These are phyloP conservation scores for Rickenella mellea DNA, from an alignment of 768 basidiomycete genomes.

Conservation along the genomic window DNA sequence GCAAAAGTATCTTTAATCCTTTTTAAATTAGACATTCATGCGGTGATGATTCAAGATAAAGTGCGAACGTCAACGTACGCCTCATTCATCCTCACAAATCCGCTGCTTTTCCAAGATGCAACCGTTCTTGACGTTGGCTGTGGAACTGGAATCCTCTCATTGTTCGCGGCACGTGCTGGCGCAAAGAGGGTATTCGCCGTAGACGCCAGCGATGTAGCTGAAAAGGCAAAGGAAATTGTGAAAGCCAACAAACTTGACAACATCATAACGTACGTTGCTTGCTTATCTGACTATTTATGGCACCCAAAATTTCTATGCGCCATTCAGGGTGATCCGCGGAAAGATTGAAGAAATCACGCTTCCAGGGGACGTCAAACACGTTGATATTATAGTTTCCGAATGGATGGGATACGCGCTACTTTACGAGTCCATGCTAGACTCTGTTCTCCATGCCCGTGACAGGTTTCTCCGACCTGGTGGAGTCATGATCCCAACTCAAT, in stretches of 20 bases:
- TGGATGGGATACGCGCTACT: conserved; percentile 95
- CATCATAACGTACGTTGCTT: conserved; percentile 46
- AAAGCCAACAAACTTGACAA: conserved; percentile 63
- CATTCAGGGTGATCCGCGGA: conserved; percentile 64
- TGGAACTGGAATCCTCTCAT: conserved; percentile 86
- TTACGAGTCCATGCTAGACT: conserved; percentile 97
- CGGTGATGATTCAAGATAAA: conserved; percentile 93
- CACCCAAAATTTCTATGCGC: not conserved
- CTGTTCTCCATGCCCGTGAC: conserved; percentile 83
- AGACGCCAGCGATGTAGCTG: conserved; percentile 79
- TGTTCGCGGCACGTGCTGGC: conserved; percentile 84
- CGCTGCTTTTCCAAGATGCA: conserved; percentile 71
- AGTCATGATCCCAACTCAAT: conserved; percentile 87
- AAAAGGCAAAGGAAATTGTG: conserved; percentile 70
- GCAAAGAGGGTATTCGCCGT: conserved; percentile 87
- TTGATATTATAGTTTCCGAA: conserved; percentile 93
- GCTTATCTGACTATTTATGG: conserved; percentile 21
- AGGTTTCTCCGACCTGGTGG: conserved; percentile 69
- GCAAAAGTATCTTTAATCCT: not conserved
- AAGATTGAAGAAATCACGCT: conserved; percentile 84
- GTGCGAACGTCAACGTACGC: conserved; percentile 91
- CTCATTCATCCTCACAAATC: conserved; percentile 79
- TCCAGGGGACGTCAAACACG: conserved; percentile 61
- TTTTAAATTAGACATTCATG: conserved; percentile 68
- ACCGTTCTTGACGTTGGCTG: conserved; percentile 94